These are phyloP conservation scores for Candida jianshihensis DNA, from an alignment of 805 yeast genomes.

Conservation along the genomic window DNA sequence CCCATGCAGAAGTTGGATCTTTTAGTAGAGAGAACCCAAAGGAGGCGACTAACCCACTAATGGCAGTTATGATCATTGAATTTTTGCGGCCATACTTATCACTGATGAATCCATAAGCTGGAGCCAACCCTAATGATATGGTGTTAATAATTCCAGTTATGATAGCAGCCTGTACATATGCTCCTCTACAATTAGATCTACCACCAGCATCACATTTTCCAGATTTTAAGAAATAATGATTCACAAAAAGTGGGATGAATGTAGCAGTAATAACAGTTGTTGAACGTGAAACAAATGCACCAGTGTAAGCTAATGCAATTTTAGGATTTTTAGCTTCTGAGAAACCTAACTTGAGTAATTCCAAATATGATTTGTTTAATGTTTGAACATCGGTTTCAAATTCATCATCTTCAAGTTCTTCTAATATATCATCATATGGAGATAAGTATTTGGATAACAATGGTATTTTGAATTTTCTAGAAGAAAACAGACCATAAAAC, in stretches of 20 bases:
- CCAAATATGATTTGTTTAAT: conserved; percentile 25
- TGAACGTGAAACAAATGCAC: conserved; percentile 58
- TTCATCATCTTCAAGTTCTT: conserved; percentile 25
- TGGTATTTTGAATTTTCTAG: conserved; percentile 25
- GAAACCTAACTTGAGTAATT: conserved; percentile 41
- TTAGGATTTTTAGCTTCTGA: conserved; percentile 39
- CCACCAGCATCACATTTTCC: conserved; percentile 41
- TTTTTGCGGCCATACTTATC: conserved; percentile 37
- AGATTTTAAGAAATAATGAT: conserved; percentile 42
- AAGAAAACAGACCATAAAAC: conserved; percentile 39
- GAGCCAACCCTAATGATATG: conserved; percentile 51
- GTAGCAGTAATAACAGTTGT: conserved; percentile 51
- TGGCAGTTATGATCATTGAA: conserved; percentile 31
- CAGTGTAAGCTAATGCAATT: conserved; percentile 50
- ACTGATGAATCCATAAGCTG: conserved; percentile 53
- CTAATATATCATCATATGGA: conserved; percentile 27
- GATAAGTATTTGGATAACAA: conserved; percentile 16
- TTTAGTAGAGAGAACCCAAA: conserved; percentile 27
- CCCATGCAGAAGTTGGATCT: conserved; percentile 29
- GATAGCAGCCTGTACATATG: conserved; percentile 59
- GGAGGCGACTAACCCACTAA: conserved; percentile 38
- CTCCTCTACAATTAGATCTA: conserved; percentile 47
- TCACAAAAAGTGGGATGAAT: conserved; percentile 59
- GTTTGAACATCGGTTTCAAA: conserved; percentile 8
- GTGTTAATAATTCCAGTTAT: conserved; percentile 62